These are phyloP conservation scores for Nannizziopsis barbatae DNA, from an alignment of 2,329 filamentous ascomycete species.

Conservation along the genomic window DNA sequence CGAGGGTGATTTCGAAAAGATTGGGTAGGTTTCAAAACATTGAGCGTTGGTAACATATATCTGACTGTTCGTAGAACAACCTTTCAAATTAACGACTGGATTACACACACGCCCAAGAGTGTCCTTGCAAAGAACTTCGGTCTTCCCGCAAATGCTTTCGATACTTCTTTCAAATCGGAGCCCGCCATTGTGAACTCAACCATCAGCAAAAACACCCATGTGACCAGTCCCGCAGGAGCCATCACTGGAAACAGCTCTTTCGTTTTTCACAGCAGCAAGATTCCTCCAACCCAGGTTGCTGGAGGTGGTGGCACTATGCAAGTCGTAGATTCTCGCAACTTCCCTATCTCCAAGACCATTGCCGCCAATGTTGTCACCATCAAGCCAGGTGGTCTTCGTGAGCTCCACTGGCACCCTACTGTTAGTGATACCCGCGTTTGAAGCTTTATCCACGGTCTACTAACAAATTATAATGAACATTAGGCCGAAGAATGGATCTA, in stretches of 20 bases:
- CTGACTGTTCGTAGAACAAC: constrained; percentile 42
- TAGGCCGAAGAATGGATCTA: constrained; percentile 61
- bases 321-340: constrained; percentile 57
- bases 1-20: constrained; percentile 54
- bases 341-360: constrained; percentile 54
- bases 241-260: constrained; percentile 50
- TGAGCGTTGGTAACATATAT: neutral
- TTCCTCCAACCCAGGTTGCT: constrained; percentile 46
- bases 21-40: constrained; percentile 36
- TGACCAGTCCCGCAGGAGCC: constrained; percentile 39
- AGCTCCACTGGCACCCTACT: constrained; percentile 61
- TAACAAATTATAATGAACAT: neutral
- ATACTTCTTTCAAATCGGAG: constrained; percentile 45
- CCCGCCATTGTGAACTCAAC: constrained; percentile 54
- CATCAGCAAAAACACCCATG: constrained; percentile 36
- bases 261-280: constrained; percentile 49
- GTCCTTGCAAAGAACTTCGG: constrained; percentile 61
- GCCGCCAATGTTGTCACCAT: constrained; percentile 54
- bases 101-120: constrained; percentile 52
- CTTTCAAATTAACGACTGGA: constrained; percentile 61
- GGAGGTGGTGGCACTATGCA: constrained; percentile 52
- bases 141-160: constrained; percentile 49
- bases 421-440: constrained; percentile 30
- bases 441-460: neutral
- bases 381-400: constrained; percentile 51